Evolutionary conservation across 257 asterid genomes (phyloP), one percentile per base, ranked within the genome.

Genomic region (Scutellaria barbata): DNA sequence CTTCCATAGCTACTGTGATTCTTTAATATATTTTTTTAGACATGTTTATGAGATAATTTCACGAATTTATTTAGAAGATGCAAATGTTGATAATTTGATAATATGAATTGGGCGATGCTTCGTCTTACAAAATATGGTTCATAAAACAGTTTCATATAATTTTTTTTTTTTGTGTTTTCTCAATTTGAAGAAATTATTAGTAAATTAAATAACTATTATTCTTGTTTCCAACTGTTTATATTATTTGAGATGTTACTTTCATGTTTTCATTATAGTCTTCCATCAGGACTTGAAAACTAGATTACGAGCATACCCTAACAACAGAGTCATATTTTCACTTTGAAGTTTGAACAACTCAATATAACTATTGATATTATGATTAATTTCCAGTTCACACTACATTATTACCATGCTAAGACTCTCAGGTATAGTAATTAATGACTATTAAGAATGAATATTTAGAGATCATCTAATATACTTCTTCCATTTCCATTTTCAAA

Each of bases 241-340:
- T 63, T 69, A 8, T 39, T 58, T 22, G 10, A 18, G 47, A 25
- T 66, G 74, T 66, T 50, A 72, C 62, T 58, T 17, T 66, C 63
- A 57, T 40, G 73, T 76, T 64, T 68, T 41, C 76, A 61, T 16
- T n/a, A 59, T 14, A 17, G 64, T 51, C 10, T 12, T 56, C 18
- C 40, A 18, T 1, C 52, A 25, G 12, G 8, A 61, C 33, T 17
- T 25, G 7, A 61, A 50, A 46, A 65, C 18, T 61, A 20, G 48
- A 57, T 55, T 55, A 25, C 4, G 10, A 54, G 46, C 35, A 2
- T 41, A 30, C 5, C 25, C 25, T 22, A 22, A 30, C 5, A 30
- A 30, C 35, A 4, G 5, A 30, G 35, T 30, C 35, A 30, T 30
- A 30, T 30, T 30, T 30, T 30, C 35, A 30, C 35, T 30, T 30